Evolutionary conservation across 345 rosid genomes (phyloP).

Genomic region (Arabis hirsuta): DNA sequence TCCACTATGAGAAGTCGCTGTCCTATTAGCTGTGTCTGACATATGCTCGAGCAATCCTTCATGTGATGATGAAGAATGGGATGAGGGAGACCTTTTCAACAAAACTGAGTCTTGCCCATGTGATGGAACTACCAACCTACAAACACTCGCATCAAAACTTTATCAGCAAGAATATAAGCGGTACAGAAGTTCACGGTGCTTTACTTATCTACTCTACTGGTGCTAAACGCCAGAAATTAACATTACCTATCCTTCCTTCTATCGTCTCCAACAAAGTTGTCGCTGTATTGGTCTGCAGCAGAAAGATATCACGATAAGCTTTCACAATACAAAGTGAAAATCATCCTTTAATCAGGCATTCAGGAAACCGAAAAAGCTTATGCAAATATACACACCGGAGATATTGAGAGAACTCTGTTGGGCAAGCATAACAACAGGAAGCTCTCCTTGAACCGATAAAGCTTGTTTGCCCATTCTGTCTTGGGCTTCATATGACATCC

Average conservation of each 20-base stretch:
- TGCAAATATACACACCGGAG: slow-evolving; percentile 41
- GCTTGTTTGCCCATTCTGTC: slow-evolving; percentile 49
- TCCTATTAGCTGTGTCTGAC: slow-evolving; percentile 49
- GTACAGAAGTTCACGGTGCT: background rate
- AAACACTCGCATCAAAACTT: background rate
- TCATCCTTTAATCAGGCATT: slow-evolving; percentile 2
- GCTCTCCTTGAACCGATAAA: slow-evolving; percentile 36
- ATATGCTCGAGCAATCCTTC: slow-evolving; percentile 53
- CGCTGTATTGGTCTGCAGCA: slow-evolving; percentile 46
- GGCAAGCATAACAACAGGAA: slow-evolving; percentile 41
- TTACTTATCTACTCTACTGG: background rate
- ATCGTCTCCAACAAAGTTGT: slow-evolving; percentile 50
- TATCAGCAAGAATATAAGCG: background rate
- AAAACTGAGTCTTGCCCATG: slow-evolving; percentile 53
- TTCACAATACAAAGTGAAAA: background rate
- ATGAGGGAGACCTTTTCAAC: slow-evolving; percentile 49
- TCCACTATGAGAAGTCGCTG: slow-evolving; percentile 43
- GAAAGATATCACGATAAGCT: slow-evolving; percentile 28
- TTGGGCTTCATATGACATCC: slow-evolving; percentile 45
- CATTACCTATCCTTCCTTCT: slow-evolving; percentile 55
- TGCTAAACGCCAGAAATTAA: slow-evolving; percentile 14
- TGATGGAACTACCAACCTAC: slow-evolving; percentile 44
- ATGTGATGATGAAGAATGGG: slow-evolving; percentile 52
- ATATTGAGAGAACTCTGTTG: slow-evolving; percentile 45
- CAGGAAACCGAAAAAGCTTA: background rate